phyloP scores from a whole-genome alignment of 2,329 filamentous ascomycete species.

The Thielaviopsis populi region DNA sequence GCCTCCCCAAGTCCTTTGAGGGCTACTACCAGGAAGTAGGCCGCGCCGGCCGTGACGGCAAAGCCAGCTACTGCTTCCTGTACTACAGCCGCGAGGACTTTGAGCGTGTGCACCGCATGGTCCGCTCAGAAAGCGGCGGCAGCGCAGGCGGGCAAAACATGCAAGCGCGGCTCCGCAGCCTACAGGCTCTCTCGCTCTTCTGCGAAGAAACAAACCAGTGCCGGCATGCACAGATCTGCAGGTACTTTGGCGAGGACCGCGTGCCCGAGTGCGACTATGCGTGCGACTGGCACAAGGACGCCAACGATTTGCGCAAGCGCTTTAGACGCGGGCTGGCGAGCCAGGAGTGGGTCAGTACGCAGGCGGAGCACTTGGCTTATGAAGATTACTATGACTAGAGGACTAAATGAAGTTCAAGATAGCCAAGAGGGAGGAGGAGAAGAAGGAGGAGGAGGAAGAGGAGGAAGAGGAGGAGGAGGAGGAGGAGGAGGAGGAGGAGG shows the following conservation, averaged over 20 bases:
- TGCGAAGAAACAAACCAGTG: slow-evolving; percentile 64
- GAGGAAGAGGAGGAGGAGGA: background rate
- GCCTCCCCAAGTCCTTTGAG: slow-evolving; percentile 84
- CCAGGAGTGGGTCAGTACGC: slow-evolving; percentile 49
- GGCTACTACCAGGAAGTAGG: slow-evolving; percentile 94
- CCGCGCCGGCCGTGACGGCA: slow-evolving; percentile 76
- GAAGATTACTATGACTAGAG: slow-evolving; percentile 35
- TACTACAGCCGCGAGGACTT: slow-evolving; percentile 85
- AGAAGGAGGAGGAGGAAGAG: background rate
- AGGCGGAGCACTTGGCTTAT: slow-evolving; percentile 43
- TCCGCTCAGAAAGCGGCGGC: slow-evolving; percentile 23
- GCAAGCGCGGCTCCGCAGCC: slow-evolving; percentile 43
- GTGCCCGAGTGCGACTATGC: slow-evolving; percentile 53
- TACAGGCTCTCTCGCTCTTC: slow-evolving; percentile 57
- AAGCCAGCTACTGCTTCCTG: slow-evolving; percentile 71
- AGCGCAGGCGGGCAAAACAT: slow-evolving; percentile 5
- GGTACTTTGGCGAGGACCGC: slow-evolving; percentile 58
- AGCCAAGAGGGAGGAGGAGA: background rate
- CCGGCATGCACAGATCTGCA: slow-evolving; percentile 58
- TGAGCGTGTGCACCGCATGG: slow-evolving; percentile 51
- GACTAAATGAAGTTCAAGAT: background rate
- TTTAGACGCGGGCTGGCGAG: slow-evolving; percentile 41
- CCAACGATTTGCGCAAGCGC: slow-evolving; percentile 39
- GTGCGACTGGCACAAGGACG: slow-evolving; percentile 65
- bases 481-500: too few species aligned